Percentiles rank a stretch among this genome's conserved stretches.
These are phyloP conservation scores for Poronia punctata DNA, from an alignment of 495 filamentous ascomycete genomes.

Conservation along the genomic window DNA sequence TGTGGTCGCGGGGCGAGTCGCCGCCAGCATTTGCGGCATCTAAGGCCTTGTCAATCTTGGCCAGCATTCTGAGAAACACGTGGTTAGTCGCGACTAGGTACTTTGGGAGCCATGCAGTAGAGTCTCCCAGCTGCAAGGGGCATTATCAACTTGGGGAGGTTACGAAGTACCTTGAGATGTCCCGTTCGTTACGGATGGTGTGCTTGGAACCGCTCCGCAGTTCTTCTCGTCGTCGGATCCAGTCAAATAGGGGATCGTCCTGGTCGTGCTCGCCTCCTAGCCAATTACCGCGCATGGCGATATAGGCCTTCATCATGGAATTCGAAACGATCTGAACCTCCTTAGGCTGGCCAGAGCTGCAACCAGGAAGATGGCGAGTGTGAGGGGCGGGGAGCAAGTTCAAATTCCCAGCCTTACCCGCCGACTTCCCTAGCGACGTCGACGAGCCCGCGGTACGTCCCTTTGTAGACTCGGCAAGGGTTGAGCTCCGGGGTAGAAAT, in stretches of 20 bases:
- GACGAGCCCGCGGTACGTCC: too few species aligned
- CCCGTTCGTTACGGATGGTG: constrained; percentile 1
- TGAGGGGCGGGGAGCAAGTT: neutral
- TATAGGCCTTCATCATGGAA: constrained; percentile 17
- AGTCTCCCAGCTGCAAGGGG: too few species aligned
- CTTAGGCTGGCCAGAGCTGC: constrained; percentile 3
- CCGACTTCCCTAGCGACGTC: too few species aligned
- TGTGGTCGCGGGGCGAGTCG: constrained; percentile 7
- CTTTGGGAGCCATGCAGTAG: too few species aligned
- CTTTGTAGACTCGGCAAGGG: too few species aligned
- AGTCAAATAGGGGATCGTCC: constrained; percentile 11
- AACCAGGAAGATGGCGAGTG: constrained; percentile 9
- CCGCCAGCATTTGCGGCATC: constrained; percentile 7
- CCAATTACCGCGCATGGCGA: constrained; percentile 19
- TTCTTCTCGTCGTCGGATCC: constrained; percentile 8
- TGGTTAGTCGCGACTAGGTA: too few species aligned
- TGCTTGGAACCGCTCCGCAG: neutral
- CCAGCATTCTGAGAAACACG: constrained; percentile 10
- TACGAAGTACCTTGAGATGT: constrained; percentile 8
- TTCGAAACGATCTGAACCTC: constrained; percentile 10
- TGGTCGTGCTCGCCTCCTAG: neutral
- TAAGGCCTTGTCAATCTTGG: constrained; percentile 10
- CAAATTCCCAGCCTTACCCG: neutral
- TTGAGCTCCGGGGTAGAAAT: neutral
- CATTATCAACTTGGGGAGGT: too few species aligned